Conservation (phyloP, 2,329 filamentous ascomycete genomes). For the Phaeomoniella chlamydospora region DNA sequence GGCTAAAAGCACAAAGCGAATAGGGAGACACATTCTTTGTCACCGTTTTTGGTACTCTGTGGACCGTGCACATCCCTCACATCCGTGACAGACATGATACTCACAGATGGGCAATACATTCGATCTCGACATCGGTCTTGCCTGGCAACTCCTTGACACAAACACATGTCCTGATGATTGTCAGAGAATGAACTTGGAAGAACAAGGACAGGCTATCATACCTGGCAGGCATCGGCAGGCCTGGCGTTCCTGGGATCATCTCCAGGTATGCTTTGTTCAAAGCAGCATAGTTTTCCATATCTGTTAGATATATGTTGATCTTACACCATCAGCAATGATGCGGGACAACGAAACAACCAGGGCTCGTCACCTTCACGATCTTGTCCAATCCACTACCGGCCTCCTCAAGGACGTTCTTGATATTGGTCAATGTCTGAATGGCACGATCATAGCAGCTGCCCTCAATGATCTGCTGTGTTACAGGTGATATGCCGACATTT, state of each 20-base stretch:
- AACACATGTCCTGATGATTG: constrained; percentile 11
- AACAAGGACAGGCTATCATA: background rate
- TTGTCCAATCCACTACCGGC: constrained; percentile 7
- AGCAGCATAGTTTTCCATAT: constrained; percentile 7
- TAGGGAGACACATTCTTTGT: background rate
- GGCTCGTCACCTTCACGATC: constrained; percentile 8
- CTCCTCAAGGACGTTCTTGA: constrained; percentile 6
- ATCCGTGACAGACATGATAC: background rate
- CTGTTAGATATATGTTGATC: constrained; percentile 9
- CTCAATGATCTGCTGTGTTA: constrained; percentile 10
- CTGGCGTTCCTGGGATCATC: background rate
- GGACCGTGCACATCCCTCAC: background rate
- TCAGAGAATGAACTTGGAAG: constrained; percentile 8
- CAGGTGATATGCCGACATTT: constrained; percentile 11
- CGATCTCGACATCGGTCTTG: constrained; percentile 13
- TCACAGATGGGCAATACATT: constrained; percentile 12
- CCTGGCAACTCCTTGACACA: constrained; percentile 12
- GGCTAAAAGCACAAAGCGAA: too few relatives aligned
- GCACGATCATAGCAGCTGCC: constrained; percentile 3
- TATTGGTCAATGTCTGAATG: constrained; percentile 5
- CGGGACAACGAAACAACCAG: too few relatives aligned
- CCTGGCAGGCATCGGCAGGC: too few relatives aligned
- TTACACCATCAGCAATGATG: too few relatives aligned
- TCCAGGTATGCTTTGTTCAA: constrained; percentile 8
- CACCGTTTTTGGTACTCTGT: background rate